Conservation (phyloP, 192 early-diverging fungal species). For the Ramicandelaber brevisporus region DNA sequence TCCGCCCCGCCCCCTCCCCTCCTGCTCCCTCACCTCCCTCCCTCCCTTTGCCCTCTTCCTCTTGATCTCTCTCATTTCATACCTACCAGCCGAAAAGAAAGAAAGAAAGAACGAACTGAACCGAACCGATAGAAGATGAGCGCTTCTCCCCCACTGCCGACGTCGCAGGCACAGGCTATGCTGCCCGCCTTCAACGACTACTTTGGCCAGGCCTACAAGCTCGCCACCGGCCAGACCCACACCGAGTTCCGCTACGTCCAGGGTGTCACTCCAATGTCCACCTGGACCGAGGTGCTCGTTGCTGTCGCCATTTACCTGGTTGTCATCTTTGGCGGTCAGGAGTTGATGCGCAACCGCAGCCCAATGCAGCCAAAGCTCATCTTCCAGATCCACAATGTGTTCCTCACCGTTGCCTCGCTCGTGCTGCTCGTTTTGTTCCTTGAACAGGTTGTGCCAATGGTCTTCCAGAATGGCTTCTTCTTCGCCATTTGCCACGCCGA, state of each 20-base stretch:
- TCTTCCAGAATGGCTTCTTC: conserved; percentile 38
- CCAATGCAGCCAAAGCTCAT: conserved; percentile 38
- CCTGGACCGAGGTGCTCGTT: conserved; percentile 16
- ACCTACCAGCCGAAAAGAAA: no score
- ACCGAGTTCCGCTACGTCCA: conserved; percentile 22
- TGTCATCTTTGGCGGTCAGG: conserved; percentile 55
- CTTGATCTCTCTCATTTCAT: no score
- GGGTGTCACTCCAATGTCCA: conserved; percentile 15
- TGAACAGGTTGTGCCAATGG: conserved; percentile 47
- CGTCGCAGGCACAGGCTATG: no score
- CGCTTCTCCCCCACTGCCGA: no score
- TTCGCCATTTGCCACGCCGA: conserved; percentile 35
- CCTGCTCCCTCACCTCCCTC: no score
- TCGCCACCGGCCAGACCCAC: no score
- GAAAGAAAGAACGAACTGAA: no score
- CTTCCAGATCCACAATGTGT: conserved; percentile 61
- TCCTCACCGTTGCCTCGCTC: conserved; percentile 40
- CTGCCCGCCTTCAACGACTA: no score
- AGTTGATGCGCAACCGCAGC: conserved; percentile 34
- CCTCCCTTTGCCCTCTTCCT: no score
- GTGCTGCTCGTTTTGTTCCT: conserved; percentile 42
- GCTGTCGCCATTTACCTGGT: conserved; percentile 29
- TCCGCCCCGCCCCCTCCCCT: no score
- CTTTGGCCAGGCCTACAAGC: no score
- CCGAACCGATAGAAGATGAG: no score